A percentile compares a stretch with the other conserved stretches of the same genome.
Conservation (phyloP, 2,329 filamentous ascomycete species). For the Colletotrichum nymphaeae region DNA sequence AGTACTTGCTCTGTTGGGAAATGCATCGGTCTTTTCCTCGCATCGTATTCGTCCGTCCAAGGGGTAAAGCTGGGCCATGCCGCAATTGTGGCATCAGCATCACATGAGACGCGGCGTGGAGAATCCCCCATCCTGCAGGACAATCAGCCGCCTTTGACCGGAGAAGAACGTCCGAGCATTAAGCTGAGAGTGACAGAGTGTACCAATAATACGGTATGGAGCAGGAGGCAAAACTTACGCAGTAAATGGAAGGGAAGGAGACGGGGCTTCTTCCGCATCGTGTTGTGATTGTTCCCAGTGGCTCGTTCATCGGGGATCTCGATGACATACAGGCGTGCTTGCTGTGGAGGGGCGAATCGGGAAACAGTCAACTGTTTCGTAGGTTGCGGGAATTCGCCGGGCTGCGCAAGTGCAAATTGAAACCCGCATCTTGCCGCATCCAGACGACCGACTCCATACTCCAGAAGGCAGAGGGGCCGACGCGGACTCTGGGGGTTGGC, state of each 20-base stretch:
- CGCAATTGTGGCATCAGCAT: constrained; percentile 13
- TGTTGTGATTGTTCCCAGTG: not conserved
- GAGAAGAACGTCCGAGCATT: constrained; percentile 28
- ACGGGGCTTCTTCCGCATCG: not conserved
- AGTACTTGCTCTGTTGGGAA: constrained; percentile 28
- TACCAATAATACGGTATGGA: not conserved
- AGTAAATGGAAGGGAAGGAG: not conserved
- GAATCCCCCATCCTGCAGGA: not conserved
- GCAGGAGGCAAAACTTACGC: too few species aligned
- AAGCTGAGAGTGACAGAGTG: not conserved
- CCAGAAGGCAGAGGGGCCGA: constrained; percentile 8
- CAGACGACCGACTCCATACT: not conserved
- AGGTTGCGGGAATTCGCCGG: constrained; percentile 26
- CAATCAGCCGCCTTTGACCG: constrained; percentile 14
- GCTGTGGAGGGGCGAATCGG: constrained; percentile 25
- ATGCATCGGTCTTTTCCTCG: constrained; percentile 23
- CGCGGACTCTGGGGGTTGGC: constrained; percentile 10
- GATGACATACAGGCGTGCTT: constrained; percentile 28
- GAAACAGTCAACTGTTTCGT: constrained; percentile 27
- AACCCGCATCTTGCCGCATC: constrained; percentile 33
- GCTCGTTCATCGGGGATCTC: constrained; percentile 29
- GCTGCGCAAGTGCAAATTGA: constrained; percentile 25
- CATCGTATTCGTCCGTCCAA: constrained; percentile 28
- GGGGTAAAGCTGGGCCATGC: not conserved
- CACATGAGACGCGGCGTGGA: constrained; percentile 23